phyloP scores from a whole-genome alignment of 441 rosid genomes.

The Arabidopsis lyrata region DNA sequence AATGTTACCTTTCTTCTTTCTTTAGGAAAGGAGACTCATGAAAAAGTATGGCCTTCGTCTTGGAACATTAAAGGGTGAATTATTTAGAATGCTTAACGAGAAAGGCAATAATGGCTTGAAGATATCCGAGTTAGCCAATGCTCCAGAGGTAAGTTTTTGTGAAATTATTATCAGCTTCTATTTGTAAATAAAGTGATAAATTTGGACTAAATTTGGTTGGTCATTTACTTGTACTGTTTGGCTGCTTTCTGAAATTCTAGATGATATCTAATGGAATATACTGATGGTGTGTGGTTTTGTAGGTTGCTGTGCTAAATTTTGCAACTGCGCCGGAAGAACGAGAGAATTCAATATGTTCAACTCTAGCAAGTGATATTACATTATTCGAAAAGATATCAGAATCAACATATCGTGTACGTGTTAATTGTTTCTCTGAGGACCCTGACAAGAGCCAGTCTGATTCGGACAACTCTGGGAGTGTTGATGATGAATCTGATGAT shows the following conservation, averaged over 20 bases:
- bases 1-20: slow-evolving; percentile 22
- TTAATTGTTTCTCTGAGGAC: slow-evolving; percentile 60
- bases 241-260: slow-evolving; percentile 16
- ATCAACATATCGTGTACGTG: slow-evolving; percentile 80
- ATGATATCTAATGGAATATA: slow-evolving; percentile 17
- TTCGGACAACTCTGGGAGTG: slow-evolving; percentile 82
- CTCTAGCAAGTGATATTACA: slow-evolving; percentile 94
- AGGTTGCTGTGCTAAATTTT: slow-evolving; percentile 78
- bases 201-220: slow-evolving; percentile 14
- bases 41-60: slow-evolving; percentile 68
- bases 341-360: slow-evolving; percentile 70
- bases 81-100: slow-evolving; percentile 68
- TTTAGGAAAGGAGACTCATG: slow-evolving; percentile 86
- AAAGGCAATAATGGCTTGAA: slow-evolving; percentile 78
- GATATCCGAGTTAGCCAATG: slow-evolving; percentile 76
- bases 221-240: slow-evolving; percentile 10
- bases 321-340: slow-evolving; percentile 63
- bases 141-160: slow-evolving; percentile 67
- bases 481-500: slow-evolving; percentile 70
- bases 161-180: too few relatives aligned
- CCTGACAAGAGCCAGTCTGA: slow-evolving; percentile 65
- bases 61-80: slow-evolving; percentile 85
- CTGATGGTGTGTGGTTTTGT: slow-evolving; percentile 38
- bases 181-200: slow-evolving; percentile 21
- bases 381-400: slow-evolving; percentile 91